phyloP scores from a whole-genome alignment of 257 asterid species.

The Leptodermis oblonga region DNA sequence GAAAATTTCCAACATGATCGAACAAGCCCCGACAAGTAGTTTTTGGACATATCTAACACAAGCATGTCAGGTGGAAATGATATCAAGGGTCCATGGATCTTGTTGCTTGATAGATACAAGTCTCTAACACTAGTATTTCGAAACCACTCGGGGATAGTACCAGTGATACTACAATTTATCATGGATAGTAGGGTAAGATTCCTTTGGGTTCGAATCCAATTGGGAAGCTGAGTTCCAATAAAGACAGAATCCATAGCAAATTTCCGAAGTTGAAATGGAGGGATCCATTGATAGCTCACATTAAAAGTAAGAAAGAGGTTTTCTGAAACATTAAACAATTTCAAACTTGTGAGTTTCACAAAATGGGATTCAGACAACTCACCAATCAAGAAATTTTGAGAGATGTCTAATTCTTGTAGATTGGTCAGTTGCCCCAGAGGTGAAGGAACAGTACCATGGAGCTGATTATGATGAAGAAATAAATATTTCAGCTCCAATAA shows the following conservation, averaged over 20 bases:
- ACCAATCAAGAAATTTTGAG: conserved; percentile 6
- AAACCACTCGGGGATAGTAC: conserved; percentile 16
- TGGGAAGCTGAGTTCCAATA: conserved; percentile 6
- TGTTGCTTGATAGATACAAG: conserved; percentile 16
- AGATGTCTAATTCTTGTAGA: conserved; percentile 4
- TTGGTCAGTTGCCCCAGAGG: conserved; percentile 11
- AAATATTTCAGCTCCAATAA: not conserved
- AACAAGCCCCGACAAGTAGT: not conserved
- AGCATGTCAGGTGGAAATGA: conserved; percentile 5
- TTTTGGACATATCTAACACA: conserved; percentile 14
- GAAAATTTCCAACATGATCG: too few species aligned
- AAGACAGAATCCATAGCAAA: conserved; percentile 4
- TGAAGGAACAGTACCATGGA: not conserved
- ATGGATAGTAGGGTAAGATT: not conserved
- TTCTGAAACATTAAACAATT: not conserved
- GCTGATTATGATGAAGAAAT: not conserved
- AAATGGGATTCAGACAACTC: conserved; percentile 17
- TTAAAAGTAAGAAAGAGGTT: conserved; percentile 13
- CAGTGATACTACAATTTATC: conserved; percentile 6
- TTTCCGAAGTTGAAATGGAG: conserved; percentile 18
- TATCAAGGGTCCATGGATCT: conserved; percentile 6
- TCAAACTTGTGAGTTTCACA: conserved; percentile 2
- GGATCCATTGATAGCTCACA: conserved; percentile 17
- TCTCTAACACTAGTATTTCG: not conserved
- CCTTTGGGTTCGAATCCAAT: conserved; percentile 18